phyloP scores from a whole-genome alignment of 2,329 filamentous ascomycete species.

The Talaromyces pinophilus region DNA sequence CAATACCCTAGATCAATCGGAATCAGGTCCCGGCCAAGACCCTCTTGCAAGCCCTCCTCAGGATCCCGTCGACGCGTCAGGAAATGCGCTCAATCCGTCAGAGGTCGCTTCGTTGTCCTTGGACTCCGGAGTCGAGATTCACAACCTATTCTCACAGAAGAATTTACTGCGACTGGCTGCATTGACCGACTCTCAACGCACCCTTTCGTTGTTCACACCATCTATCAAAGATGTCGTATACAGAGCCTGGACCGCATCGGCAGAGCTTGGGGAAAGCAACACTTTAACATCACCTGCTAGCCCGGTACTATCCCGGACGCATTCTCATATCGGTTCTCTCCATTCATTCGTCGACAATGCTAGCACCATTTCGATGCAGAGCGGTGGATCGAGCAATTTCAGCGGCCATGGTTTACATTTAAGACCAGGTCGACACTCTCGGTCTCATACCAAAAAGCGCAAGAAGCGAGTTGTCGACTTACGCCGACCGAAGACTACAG shows the following conservation, averaged over 20 bases:
- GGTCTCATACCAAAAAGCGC: constrained; percentile 46
- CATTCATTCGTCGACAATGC: constrained; percentile 74
- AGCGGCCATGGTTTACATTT: constrained; percentile 44
- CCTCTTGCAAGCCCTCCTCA: constrained; percentile 79
- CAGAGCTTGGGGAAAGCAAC: constrained; percentile 65
- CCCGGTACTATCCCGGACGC: constrained; percentile 61
- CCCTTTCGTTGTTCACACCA: constrained; percentile 86
- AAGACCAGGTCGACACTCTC: constrained; percentile 46
- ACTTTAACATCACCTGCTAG: constrained; percentile 45
- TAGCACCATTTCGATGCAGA: constrained; percentile 66
- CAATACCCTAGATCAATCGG: constrained; percentile 44
- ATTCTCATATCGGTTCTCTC: constrained; percentile 65
- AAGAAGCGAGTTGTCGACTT: constrained; percentile 54
- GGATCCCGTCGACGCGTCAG: constrained; percentile 78
- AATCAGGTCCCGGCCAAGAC: constrained; percentile 67
- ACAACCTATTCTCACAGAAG: constrained; percentile 93
- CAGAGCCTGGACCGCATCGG: constrained; percentile 82
- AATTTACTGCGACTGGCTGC: constrained; percentile 81
- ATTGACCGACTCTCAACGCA: constrained; percentile 84
- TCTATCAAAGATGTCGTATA: constrained; percentile 89
- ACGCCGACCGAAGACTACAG: constrained; percentile 44
- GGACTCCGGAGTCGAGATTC: constrained; percentile 76
- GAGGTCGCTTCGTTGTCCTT: constrained; percentile 76
- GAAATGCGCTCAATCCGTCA: constrained; percentile 72
- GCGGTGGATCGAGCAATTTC: constrained; percentile 51